Percentiles rank a stretch among this genome's conserved stretches.
Conservation (phyloP, 495 filamentous ascomycete species). For the Neurospora tetraspora region DNA sequence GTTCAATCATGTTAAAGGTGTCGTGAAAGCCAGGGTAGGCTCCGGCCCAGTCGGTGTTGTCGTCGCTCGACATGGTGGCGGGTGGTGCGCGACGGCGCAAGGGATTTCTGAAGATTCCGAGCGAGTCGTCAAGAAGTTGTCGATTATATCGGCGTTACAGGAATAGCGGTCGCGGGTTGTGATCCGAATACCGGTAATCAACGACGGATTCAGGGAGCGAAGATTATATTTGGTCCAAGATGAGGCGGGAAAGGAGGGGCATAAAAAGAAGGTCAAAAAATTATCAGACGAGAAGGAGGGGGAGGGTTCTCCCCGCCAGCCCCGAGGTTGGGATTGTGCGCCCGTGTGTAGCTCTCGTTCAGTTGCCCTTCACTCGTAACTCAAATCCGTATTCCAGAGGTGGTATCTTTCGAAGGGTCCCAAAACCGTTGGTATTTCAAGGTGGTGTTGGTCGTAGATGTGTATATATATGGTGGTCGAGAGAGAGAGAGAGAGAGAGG, state of each 20-base stretch:
- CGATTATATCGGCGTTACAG: neutral
- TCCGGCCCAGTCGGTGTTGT: neutral
- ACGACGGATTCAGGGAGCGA: neutral
- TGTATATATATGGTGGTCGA: neutral
- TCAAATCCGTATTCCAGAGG: neutral
- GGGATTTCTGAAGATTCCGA: neutral
- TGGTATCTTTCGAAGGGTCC: neutral
- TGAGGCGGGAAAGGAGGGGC: neutral
- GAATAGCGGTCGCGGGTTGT: neutral
- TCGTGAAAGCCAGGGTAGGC: neutral
- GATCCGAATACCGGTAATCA: neutral
- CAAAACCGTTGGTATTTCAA: neutral
- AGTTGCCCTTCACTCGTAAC: neutral
- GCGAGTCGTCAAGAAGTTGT: neutral
- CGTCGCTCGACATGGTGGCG: neutral
- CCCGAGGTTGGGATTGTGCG: neutral
- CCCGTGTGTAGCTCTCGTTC: neutral
- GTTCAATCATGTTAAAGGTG: conserved; percentile 53
- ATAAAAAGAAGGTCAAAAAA: neutral
- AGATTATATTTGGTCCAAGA: neutral
- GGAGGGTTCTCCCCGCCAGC: neutral
- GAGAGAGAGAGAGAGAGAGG: neutral
- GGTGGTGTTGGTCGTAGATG: neutral
- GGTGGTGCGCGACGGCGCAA: neutral
- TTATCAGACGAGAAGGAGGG: neutral